Conservation (phyloP, 75 land plant species). For the Pinus albicaulis region DNA sequence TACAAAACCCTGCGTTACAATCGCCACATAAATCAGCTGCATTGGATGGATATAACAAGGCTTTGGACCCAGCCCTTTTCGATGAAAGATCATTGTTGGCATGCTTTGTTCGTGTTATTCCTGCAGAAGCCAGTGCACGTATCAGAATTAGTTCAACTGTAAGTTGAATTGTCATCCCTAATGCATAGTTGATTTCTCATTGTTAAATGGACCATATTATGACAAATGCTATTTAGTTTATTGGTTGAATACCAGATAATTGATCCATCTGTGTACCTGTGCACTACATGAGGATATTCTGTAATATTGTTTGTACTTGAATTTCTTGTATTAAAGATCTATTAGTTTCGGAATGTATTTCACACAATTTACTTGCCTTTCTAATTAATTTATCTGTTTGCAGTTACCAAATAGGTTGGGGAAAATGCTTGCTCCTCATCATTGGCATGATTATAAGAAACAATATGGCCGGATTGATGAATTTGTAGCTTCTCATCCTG, state of each 20-base stretch:
- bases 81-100: constrained; percentile 83
- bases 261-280: background rate
- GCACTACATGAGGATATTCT: no score
- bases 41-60: constrained; percentile 33
- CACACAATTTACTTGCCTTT: background rate
- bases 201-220: no score
- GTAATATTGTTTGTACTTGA: no score
- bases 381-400: constrained; percentile 6
- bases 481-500: constrained; percentile 80
- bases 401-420: constrained; percentile 95
- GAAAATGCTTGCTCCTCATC: constrained; percentile 96
- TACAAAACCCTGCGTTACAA: constrained; percentile 2
- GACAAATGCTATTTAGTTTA: no score
- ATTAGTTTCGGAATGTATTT: background rate
- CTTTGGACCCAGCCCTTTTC: constrained; percentile 40
- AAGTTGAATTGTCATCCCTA: constrained; percentile 13
- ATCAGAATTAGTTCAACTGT: constrained; percentile 91
- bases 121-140: constrained; percentile 71
- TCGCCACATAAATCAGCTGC: constrained; percentile 10
- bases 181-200: no score
- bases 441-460: constrained; percentile 96
- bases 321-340: no score
- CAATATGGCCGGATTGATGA: constrained; percentile 96
- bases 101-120: constrained; percentile 90
- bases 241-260: no score